A percentile compares a stretch with the other conserved stretches of the same genome.
phyloP scores from a whole-genome alignment of 129 eudicot genomes.

The Chrysanthemum seticuspe region DNA sequence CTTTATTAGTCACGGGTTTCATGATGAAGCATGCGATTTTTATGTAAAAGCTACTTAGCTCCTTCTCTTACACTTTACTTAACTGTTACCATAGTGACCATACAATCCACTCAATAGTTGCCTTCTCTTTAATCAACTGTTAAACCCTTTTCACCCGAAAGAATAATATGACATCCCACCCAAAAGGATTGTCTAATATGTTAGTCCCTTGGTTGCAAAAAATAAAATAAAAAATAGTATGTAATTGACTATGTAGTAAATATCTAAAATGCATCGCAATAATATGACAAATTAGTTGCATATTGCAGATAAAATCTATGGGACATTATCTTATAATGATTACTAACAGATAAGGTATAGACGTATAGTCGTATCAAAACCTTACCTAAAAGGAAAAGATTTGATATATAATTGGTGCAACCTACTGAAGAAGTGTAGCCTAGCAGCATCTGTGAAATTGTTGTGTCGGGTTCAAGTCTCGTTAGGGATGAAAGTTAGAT shows the following conservation, averaged over 20 bases:
- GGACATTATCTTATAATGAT: neutral
- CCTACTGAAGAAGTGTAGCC: no score
- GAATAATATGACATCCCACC: neutral
- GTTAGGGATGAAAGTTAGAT: no score
- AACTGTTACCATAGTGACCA: neutral
- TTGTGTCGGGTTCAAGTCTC: no score
- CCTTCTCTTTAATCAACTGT: slow-evolving; percentile 20
- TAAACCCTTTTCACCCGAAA: neutral
- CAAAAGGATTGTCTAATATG: neutral
- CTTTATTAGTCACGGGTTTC: neutral
- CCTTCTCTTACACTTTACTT: slow-evolving; percentile 16
- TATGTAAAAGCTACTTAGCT: slow-evolving; percentile 18
- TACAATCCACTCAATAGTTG: slow-evolving; percentile 26
- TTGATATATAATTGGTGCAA: no score
- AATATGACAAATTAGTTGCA: neutral
- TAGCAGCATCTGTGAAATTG: no score
- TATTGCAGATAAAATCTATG: neutral
- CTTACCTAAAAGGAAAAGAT: no score
- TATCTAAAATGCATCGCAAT: neutral
- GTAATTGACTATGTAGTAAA: neutral
- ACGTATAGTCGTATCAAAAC: no score
- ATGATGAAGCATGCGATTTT: slow-evolving; percentile 17
- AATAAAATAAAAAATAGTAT: no score
- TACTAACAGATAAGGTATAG: neutral
- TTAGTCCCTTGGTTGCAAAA: neutral